These are phyloP conservation scores for Paramecium biaurelia DNA, from an alignment of 73 alveolate species.

Conservation along the genomic window DNA sequence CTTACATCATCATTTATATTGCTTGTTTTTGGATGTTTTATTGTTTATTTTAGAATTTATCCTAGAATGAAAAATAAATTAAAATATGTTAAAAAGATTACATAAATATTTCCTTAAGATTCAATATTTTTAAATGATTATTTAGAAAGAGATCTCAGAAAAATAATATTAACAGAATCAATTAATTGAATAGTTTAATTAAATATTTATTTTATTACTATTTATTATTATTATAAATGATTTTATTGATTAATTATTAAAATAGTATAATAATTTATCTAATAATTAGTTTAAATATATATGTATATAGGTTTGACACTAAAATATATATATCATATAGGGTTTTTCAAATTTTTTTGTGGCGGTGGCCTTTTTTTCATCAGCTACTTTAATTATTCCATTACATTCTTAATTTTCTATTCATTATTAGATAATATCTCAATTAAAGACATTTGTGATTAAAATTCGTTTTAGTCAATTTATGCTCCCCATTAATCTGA, in stretches of 20 bases:
- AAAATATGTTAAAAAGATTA: not conserved
- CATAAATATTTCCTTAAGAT: not conserved
- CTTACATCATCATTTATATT: not conserved
- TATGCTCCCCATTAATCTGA: too few relatives aligned
- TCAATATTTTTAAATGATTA: not conserved
- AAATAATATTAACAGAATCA: not conserved
- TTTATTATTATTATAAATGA: not conserved
- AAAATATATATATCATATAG: too few relatives aligned
- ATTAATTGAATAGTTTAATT: not conserved
- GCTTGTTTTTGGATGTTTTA: not conserved
- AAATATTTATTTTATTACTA: not conserved
- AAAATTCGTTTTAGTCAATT: too few relatives aligned
- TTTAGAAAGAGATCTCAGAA: not conserved
- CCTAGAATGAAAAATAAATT: not conserved
- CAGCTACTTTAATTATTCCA: not conserved
- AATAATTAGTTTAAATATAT: too few relatives aligned
- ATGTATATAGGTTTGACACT: too few relatives aligned
- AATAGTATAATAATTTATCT: too few relatives aligned
- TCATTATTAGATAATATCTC: not conserved
- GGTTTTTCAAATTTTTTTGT: too few relatives aligned
- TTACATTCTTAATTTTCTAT: not conserved
- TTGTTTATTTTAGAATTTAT: not conserved
- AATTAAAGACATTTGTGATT: too few relatives aligned
- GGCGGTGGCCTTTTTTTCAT: too few relatives aligned
- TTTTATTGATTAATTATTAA: too few relatives aligned